A percentile compares a stretch with the other conserved stretches of the same genome.
These are phyloP conservation scores for Malus hybrid DNA, from an alignment of 331 rosid species.

Conservation along the genomic window DNA sequence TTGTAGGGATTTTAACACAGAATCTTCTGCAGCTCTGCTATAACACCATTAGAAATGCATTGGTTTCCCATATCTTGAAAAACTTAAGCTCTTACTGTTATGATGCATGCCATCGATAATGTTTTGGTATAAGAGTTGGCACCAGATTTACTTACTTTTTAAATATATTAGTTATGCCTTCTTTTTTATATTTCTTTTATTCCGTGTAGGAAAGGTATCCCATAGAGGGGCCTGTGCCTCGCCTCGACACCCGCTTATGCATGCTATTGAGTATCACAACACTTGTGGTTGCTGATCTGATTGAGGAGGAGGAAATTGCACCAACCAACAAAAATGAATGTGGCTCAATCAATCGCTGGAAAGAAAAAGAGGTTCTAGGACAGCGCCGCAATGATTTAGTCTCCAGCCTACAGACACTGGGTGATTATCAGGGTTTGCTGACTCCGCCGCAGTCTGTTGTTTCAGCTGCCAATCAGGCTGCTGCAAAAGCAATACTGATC, in stretches of 20 bases:
- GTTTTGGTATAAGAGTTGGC: no score
- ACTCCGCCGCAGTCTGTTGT: constrained; percentile 69
- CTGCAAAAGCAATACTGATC: constrained; percentile 81
- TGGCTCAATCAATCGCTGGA: constrained; percentile 43
- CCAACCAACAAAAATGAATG: constrained; percentile 38
- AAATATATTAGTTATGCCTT: no score
- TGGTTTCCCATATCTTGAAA: neutral
- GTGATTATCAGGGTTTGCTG: constrained; percentile 80
- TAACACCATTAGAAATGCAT: neutral
- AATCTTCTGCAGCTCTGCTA: neutral
- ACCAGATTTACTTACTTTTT: no score
- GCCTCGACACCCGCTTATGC: constrained; percentile 87
- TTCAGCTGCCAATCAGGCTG: constrained; percentile 86
- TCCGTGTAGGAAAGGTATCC: constrained; percentile 73
- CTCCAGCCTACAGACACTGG: constrained; percentile 75
- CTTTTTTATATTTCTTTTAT: no score
- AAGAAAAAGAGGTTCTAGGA: constrained; percentile 50
- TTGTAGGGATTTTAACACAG: neutral
- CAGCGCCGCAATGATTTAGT: constrained; percentile 53
- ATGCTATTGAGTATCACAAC: constrained; percentile 74
- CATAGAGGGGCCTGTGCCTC: constrained; percentile 97
- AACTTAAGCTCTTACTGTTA: neutral
- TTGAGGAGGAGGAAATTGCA: constrained; percentile 74
- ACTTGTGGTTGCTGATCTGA: constrained; percentile 75
- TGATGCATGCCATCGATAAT: no score